Base-by-base conservation (phyloP, 805 yeast genomes). In the Starmerella davenportii region DNA sequence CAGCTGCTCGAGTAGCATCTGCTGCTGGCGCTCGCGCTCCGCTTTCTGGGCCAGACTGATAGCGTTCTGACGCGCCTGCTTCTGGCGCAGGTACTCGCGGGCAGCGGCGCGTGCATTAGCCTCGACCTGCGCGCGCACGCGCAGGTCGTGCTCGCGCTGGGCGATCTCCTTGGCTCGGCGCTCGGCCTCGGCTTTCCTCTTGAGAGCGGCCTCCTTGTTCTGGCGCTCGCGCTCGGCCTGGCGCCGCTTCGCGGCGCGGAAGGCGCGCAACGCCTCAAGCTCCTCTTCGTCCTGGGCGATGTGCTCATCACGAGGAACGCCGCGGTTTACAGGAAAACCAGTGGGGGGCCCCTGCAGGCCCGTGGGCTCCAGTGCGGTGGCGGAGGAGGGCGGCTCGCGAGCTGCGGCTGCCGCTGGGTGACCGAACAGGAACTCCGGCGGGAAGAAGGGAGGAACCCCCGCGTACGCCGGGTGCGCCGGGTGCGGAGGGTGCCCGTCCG, bases 41-140 rank as follows among this genome's bases (percentile, higher is more conserved):
- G 29, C 44, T 9, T 43, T 32, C 36, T 41, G 41, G 5, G 42
- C 44, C 27, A 36, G 38, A 25, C 35, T 35, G 3, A 34, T 16
- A 4, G 41, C 43, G 17, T 30, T 21, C 39, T 35, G 39, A 23
- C 40, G 40, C 13, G 38, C 42, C 19, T 36, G 44, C 37, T 44
- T 40, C 27, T 40, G 40, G 9, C 39, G 38, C 13, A 35, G 18
- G 32, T 42, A 40, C 15, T 23, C 43, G 35, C 43, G 43, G 11
- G 43, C 41, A 38, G 43, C 43, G 5, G 43, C 43, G 16, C 43
- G 40, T 3, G 43, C 43, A 38, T 41, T 41, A 25, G 41, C 41
- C 23, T 41, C 43, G 14, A 38, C 36, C 24, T 29, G 36, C 9
- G 41, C 41, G 15, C 30, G 32, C 24, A 34, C 4, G 13, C 39